Base-by-base conservation (phyloP, 2,329 filamentous ascomycete species). In the Rasamsonia emersonii region DNA sequence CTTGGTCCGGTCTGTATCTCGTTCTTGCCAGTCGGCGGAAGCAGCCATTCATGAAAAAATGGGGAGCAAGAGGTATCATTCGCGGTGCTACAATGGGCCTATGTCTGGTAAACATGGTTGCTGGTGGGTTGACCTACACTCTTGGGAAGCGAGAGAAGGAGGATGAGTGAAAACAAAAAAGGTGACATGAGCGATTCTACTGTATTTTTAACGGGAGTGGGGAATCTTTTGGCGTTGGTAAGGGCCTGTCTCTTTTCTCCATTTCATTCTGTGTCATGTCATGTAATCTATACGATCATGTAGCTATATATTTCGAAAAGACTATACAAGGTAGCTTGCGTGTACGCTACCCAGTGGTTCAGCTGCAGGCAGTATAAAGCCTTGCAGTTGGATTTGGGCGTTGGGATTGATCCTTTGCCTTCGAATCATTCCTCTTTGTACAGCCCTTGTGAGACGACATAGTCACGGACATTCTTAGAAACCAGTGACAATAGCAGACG, bases 1-100 rank as follows among this genome's bases (percentile, higher is more conserved):
- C 77, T 0, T 79, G 76, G 73, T 78, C 73, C 18, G 75, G 73
- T 1, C 49, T 80, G 24, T 82, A 82, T 44, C 58, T 78, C n/a
- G 50, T 81, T 10, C 54, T 82, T 9, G 78, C 78, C 3, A 56
- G 67, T 35, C 63, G 78, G 40, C 63, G 78, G 44, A 73, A 67
- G 35, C 55, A 64, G 38, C 52, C 47, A 2, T 51, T 66, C 18
- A 59, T 54, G 48, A 61, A 64, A 47, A 67, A 64, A 46, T 65
- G 60, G 44, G 56, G 58, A 30, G 53, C 57, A 24, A 56, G 64
- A 27, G 65, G 65, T 0, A 49, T 65, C 5, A 53, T 67, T 27
- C 56, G 64, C 35, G 63, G 64, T 18, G 48, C 49, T 18, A 66
- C 64, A 4, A 64, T 67, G 57, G 62, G 58, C 21, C 47, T 67